Evolutionary conservation across 2,329 filamentous ascomycete species (phyloP), one percentile per base, ranked within the genome.

Genomic region (Diaporthe amygdali): DNA sequence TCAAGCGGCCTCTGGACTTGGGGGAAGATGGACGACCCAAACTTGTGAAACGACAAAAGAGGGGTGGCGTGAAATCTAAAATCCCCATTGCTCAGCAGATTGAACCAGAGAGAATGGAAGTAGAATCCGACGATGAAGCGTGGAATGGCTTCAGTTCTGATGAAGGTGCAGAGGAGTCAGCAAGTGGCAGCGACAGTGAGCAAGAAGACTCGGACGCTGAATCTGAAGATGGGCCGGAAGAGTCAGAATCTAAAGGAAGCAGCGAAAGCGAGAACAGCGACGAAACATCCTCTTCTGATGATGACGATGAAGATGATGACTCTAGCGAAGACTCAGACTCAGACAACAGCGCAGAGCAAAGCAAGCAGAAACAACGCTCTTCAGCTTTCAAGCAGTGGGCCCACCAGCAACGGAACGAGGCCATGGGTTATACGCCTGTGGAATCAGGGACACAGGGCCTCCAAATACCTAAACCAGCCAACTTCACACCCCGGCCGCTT

Each of bases 371-470:
- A 76, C 78, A 82, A 73, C 81, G 83, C 70, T 84, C 83, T 51
- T 90, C 89, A 2, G 94, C 94, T 0, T 99, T 99, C 86, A 98
- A 98, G 81, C 89, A 92, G 2, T 99, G 96, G 96, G 96, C 96
- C 25, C 91, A 92, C 37, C 90, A 94, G 76, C 93, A 96, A 81
- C 89, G 95, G 70, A 97, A 98, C 76, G 89, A 96, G 76, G 92
- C 93, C 5, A 85, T 97, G 39, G 95, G 95, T 0, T 91, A 88
- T 75, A 75, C 86, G 70, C 84, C 88, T 3, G 81, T 82, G 46
- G 82, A 85, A 15, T 80, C 81, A 41, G 81, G 77, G n/a, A 79
- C 84, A 34, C 81, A 82, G 9, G 77, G 82, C 15, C 79, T 87
- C 39, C 82, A 85, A 8, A 88, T 90, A 74, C 89, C 90, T 1